Evolutionary conservation across 2,329 filamentous ascomycete species (phyloP).

Genomic region (Botryotinia globosa): DNA sequence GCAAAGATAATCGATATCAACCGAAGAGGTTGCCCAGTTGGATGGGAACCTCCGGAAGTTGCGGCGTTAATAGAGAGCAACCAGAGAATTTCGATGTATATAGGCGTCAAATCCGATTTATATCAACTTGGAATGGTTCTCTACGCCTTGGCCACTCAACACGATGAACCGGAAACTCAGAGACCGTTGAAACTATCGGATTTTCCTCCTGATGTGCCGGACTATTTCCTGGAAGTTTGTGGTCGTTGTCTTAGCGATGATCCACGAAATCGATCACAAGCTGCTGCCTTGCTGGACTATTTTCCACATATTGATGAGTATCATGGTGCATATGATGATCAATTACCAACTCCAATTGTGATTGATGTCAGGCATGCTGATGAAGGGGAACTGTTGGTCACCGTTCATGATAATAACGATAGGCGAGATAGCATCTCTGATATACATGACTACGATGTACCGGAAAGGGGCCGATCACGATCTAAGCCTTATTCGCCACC

Average conservation of each 20-base stretch:
- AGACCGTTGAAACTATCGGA: conserved; percentile 61
- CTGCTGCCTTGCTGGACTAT: conserved; percentile 64
- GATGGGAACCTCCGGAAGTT: conserved; percentile 95
- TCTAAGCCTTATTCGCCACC: conserved; percentile 25
- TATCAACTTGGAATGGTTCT: conserved; percentile 95
- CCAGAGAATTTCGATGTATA: conserved; percentile 93
- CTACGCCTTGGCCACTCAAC: conserved; percentile 83
- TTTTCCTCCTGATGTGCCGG: conserved; percentile 63
- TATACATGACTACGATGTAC: conserved; percentile 27
- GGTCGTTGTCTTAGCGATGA: conserved; percentile 65
- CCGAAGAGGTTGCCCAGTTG: conserved; percentile 90
- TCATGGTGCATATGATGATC: conserved; percentile 21
- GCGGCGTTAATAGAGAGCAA: conserved; percentile 80
- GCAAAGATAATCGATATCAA: conserved; percentile 99
- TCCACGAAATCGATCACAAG: conserved; percentile 70
- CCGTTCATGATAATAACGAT: conserved; percentile 13
- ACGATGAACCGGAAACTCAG: conserved; percentile 85
- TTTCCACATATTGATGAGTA: conserved; percentile 54
- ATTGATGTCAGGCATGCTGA: conserved; percentile 32
- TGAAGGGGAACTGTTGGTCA: conserved; percentile 18
- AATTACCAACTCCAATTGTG: conserved; percentile 31
- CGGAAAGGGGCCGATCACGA: conserved; percentile 36
- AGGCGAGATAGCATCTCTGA: background rate
- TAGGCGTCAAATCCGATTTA: conserved; percentile 94
- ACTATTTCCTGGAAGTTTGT: conserved; percentile 81